Evolutionary conservation across 78 protist genomes (phyloP).

Genomic region (Dictyostelium capitatum): DNA sequence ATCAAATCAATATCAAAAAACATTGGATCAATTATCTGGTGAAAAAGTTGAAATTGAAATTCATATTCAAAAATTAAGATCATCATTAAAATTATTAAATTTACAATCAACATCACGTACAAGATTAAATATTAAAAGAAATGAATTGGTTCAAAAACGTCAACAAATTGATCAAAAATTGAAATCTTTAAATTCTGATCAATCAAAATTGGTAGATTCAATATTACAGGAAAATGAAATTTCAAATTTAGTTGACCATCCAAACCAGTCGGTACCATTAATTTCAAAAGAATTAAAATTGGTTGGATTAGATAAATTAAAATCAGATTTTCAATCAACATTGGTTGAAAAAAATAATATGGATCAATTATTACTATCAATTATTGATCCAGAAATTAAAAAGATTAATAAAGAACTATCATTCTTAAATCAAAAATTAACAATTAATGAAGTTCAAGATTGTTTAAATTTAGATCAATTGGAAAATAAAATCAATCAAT

Average conservation of each 20-base stretch:
- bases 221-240: neutral
- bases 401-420: neutral
- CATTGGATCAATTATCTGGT: neutral
- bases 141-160: neutral
- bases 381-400: neutral
- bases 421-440: neutral
- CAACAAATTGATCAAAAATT: neutral
- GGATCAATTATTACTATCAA: neutral
- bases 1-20: neutral
- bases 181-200: neutral
- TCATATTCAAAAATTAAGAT: neutral
- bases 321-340: neutral
- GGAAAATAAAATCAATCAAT: neutral
- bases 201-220: neutral
- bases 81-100: neutral
- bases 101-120: neutral
- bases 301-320: neutral
- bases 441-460: neutral
- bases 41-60: neutral
- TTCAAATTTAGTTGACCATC: neutral
- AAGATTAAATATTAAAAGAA: constrained; percentile 18
- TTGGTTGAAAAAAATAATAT: neutral
- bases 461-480: neutral
- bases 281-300: no score
- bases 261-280: neutral